Conservation (phyloP, 2,329 filamentous ascomycete genomes). For the Aspergillus latus region DNA sequence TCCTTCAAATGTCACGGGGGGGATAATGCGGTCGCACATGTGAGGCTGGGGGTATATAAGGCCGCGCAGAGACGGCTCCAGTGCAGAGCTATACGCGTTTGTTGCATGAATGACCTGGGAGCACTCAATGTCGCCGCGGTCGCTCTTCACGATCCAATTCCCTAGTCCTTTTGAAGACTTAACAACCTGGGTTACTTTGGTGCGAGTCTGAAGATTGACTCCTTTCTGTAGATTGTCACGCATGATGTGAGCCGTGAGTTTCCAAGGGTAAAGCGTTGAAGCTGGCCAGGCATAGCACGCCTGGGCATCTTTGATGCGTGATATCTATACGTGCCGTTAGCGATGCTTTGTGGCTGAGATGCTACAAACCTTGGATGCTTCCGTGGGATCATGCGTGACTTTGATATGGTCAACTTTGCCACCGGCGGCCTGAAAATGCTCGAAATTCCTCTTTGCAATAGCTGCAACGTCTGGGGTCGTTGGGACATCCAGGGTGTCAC, state of each 20-base stretch:
- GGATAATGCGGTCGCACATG: slow-evolving; percentile 4
- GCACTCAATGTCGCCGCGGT: slow-evolving; percentile 5
- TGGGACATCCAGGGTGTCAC: slow-evolving; percentile 6
- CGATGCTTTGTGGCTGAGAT: neutral
- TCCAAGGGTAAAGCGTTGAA: slow-evolving; percentile 6
- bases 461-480: slow-evolving; percentile 1
- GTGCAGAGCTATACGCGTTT: slow-evolving; percentile 8
- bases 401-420: slow-evolving; percentile 5
- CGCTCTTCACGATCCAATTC: neutral
- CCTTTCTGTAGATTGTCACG: slow-evolving; percentile 1
- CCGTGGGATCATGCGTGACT: neutral
- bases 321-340: slow-evolving; percentile 2
- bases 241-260: slow-evolving; percentile 6
- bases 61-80: slow-evolving; percentile 4
- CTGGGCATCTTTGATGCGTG: neutral
- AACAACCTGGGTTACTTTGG: neutral
- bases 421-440: neutral
- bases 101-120: slow-evolving; percentile 1
- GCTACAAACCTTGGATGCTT: neutral
- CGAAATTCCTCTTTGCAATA: slow-evolving; percentile 1
- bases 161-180: neutral
- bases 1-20: neutral
- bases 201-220: slow-evolving; percentile 3
- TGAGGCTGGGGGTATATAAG: slow-evolving; percentile 2
- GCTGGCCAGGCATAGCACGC: slow-evolving; percentile 7